Evolutionary conservation across 371 early-diverging fungal genomes (phyloP), one percentile per base, ranked within the genome.

Genomic region (Sporodiniella umbellata): DNA sequence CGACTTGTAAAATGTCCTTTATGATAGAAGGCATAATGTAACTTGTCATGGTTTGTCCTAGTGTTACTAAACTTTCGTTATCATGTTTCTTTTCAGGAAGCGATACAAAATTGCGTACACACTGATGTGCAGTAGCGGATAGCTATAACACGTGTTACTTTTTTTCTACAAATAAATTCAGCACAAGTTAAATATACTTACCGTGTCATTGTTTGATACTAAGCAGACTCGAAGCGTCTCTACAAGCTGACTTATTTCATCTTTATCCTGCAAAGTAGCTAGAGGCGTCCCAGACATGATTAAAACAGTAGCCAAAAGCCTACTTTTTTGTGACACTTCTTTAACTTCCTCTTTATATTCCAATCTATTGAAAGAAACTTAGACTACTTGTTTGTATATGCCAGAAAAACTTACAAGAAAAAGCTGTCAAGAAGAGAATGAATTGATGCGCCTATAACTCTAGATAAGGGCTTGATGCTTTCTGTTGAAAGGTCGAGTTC

Each of bases 261-360:
- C 55, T 1, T 53, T 23, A 15, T 64, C 62, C 21, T 43, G 50
- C 8, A 75, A 12, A 22, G 55, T 62, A 11, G 75, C 73, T 42
- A 69, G 57, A 24, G 78, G 71, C 33, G 72, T 71, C 0, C 70
- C 69, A 6, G 73, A 69, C 28, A 75, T 49, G 14, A 79, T 62
- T 21, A 79, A 43, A 4, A 68, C 66, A 1, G 59, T 53, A 23
- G 75, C 71, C 8, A 79, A 42, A 10, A 79, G 38, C 42, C 62
- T 49, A 33, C 69, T 72, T 33, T 77, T 79, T 37, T 64, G 51
- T 14, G 63, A 53, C 0, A 58, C 42, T 8, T 54, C 53, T 22
- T 54, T 22, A 33, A 31, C 3, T 31, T 55, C 40, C 48, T 26
- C 45, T 56, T 19, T 25, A 37, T 31, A 21, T 46, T 39, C 12